A percentile compares a stretch with the other conserved stretches of the same genome.
phyloP scores from a whole-genome alignment of 108 stramenopile genomes.

The Nitzschia putrida region DNA sequence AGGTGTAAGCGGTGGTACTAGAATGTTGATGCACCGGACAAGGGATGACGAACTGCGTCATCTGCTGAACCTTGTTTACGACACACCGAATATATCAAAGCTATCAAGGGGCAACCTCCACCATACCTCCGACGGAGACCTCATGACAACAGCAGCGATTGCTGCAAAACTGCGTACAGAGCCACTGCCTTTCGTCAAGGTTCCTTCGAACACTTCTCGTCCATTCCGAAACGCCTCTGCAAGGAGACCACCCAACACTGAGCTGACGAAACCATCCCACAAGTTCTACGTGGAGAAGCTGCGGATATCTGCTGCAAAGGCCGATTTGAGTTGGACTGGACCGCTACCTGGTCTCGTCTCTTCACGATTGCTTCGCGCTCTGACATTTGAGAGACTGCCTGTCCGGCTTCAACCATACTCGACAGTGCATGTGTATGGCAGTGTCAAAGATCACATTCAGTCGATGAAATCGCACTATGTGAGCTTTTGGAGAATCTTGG shows the following conservation, averaged over 20 bases:
- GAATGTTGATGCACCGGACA: background rate
- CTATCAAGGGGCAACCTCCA: slow-evolving; percentile 2
- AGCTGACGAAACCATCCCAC: slow-evolving; percentile 32
- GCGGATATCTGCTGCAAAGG: slow-evolving; percentile 49
- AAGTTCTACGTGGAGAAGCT: slow-evolving; percentile 67
- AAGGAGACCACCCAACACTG: slow-evolving; percentile 16
- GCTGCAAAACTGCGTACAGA: slow-evolving; percentile 36
- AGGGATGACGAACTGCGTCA: slow-evolving; percentile 39
- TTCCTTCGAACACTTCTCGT: slow-evolving; percentile 18
- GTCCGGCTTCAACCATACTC: slow-evolving; percentile 51
- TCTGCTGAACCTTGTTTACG: slow-evolving; percentile 20
- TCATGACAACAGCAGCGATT: slow-evolving; percentile 36
- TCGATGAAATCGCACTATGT: slow-evolving; percentile 51
- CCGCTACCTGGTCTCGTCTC: slow-evolving; percentile 39
- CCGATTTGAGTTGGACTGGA: slow-evolving; percentile 66
- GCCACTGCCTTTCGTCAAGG: slow-evolving; percentile 17
- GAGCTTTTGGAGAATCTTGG: slow-evolving; percentile 59
- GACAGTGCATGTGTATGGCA: slow-evolving; percentile 52
- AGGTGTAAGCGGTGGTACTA: slow-evolving; percentile 10
- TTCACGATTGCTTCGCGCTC: slow-evolving; percentile 40
- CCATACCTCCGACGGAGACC: slow-evolving; percentile 18
- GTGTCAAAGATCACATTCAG: slow-evolving; percentile 51
- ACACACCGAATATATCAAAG: background rate
- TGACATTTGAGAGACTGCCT: slow-evolving; percentile 60
- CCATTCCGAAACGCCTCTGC: background rate